Base-by-base conservation (phyloP, 176 grass and related monocot genomes). In the Metroxylon sagu region DNA sequence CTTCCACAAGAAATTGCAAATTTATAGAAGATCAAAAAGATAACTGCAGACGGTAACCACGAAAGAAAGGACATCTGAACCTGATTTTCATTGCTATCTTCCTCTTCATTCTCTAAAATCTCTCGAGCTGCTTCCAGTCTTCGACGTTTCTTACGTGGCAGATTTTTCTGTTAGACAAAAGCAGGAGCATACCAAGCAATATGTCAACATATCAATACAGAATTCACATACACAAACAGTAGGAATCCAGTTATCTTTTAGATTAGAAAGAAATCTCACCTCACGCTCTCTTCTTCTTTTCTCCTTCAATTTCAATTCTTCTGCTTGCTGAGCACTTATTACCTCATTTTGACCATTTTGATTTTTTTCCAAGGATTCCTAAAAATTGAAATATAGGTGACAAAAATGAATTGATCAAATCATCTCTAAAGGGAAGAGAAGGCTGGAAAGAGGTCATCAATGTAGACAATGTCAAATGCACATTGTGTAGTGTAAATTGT, bases 221-320 rank as follows among this genome's bases (percentile, higher is more conserved):
- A 43, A 43, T 43, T 43, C 10, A 43, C 35, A 43, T 43, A 43
- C 8, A 43, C 14, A 12, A 43, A 43, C 10, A 43, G 8, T 14
- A 43, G 35, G 35, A 43, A 43, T 43, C 35, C 35, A 43, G 8
- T 43, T 43, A 43, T 43, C 35, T 48, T 59, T 1, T 59, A 60
- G 57, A 17, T 51, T 25, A 53, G 26, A 54, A 65, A 77, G 25
- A 57, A 19, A 57, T 30, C 64, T 71, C 53, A 90, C 91, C 84
- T 97, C 87, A 43, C 56, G 78, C 63, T 97, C 92, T 63, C 77
- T 79, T 85, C 61, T 91, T 64, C 67, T 84, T 73, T 91, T 91
- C 78, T 97, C 92, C 76, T 97, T 91, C 57, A 82, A 76, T 60
- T 61, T 78, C 65, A 97, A 82, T 30, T 91, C 92, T 79, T 91